Base-by-base conservation (phyloP, 2,329 filamentous ascomycete species). In the Alternaria longipes region DNA sequence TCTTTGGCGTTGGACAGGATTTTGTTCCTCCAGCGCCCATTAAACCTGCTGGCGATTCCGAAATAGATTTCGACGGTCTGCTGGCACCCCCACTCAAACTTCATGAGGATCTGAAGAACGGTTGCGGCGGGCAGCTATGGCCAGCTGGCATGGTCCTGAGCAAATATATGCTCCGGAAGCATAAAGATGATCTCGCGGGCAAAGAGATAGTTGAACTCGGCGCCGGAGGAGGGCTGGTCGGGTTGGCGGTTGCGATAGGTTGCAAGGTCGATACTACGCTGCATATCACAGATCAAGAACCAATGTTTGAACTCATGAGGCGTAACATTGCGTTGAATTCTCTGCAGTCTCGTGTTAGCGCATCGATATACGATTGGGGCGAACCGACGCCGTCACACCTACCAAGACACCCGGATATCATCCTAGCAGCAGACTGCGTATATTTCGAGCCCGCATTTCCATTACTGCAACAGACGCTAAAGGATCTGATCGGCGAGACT, bases 381-480 rank as follows among this genome's bases (percentile, higher is more conserved):
- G 73, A 80, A 32, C 72, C 81, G 16, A 73, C 77, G 32, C 76
- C 81, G 62, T 56, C 79, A 59, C 54, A 69, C 57, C 64, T 82
- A 52, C 79, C 84, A 56, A 83, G 84, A 68, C 86, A 86, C 64
- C 92, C 93, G 18, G 89, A 94, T 71, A 84, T 97, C 56, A 89
- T 99, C 57, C 85, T 98, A n/a, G 95, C 95, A 41, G 58, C 58
- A 16, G 58, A 60, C 12, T 60, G 58, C 45, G 93, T 97, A 50
- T 99, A 98, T 82, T 97, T 97, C 78, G 95, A 98, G 79, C 93
- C 94, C 3, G 92, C 95, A 1, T 98, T 98, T 74, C 94, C 94
- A 30, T 84, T 97, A 34, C 85, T 99, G 47, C 86, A 95, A 74
- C 82, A 88, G 65, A 98, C 94, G 6, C 81, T 98, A 66, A 83